Evolutionary conservation across 345 rosid genomes (phyloP), one percentile per base, ranked within the genome.

Genomic region (Stellera chamaejasme): DNA sequence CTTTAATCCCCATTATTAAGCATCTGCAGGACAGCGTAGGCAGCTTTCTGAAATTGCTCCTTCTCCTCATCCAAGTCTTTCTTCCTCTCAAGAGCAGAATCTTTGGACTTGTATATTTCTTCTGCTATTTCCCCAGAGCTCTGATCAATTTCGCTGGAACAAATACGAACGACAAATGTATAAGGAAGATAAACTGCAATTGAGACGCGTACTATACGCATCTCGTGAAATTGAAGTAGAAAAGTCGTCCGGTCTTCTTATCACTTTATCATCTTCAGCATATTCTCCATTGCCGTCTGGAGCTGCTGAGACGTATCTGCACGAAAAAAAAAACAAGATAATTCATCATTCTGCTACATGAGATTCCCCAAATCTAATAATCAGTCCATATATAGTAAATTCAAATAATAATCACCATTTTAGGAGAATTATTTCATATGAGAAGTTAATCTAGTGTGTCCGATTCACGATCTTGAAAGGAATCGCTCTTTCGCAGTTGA

Each of bases 191-290:
- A 32, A 42, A 10, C 27, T 5, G 13, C 11, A 11, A n/a, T 14
- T n/a, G 11, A 15, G 25, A 46, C 27, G 27, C 13, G 25, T 23
- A 44, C 42, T 15, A 59, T 14, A 47, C 13, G 10, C 19, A 36
- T 28, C 46, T 45, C 48, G 54, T 39, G 11, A 11, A 26, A 28
- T 46, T 26, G 13, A 14, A 56, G 14, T 56, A 59, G 14, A 53
- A 12, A 28, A 45, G 9, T 19, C n/a, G 39, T 27, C 50, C 61
- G 55, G 42, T 55, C 15, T 41, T 55, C 49, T 44, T 70, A 91
- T 70, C 72, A 87, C 97, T n/a, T 74, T 57, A 71, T 82, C 92
- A 81, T 67, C 81, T 87, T 89, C 55, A 93, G 92, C 95, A 87
- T 83, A 66, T 66, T 80, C 66, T 63, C 89, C 96, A 85, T 81